These are phyloP conservation scores for Paramarasmius palmivorus DNA, from an alignment of 1,284 basidiomycete genomes.

Conservation along the genomic window DNA sequence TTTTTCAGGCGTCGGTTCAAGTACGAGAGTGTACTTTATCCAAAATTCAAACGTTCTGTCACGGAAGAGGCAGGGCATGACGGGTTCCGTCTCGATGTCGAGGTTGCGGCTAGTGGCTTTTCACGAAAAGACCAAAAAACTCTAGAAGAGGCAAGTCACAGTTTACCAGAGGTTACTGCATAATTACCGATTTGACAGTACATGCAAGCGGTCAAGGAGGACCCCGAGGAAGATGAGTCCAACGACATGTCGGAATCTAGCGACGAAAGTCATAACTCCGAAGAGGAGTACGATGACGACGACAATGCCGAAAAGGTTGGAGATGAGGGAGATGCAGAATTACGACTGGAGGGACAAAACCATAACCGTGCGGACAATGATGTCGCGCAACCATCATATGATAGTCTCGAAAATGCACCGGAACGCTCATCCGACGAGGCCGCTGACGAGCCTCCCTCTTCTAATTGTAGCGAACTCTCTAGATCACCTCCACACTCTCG, in stretches of 20 bases:
- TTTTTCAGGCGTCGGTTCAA: constrained; percentile 94
- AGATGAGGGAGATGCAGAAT: constrained; percentile 26
- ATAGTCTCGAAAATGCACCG: not conserved
- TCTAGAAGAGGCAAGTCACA: constrained; percentile 73
- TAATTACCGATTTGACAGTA: constrained; percentile 44
- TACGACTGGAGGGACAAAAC: constrained; percentile 21
- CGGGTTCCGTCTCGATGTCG: constrained; percentile 78
- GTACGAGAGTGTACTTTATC: constrained; percentile 90
- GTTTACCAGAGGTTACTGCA: constrained; percentile 12
- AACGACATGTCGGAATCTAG: too few species aligned
- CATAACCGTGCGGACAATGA: constrained; percentile 24
- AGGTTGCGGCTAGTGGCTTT: constrained; percentile 92
- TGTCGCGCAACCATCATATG: constrained; percentile 14
- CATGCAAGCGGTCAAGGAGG: constrained; percentile 54
- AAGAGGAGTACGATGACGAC: constrained; percentile 32
- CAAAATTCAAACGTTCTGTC: constrained; percentile 74
- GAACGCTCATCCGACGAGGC: not conserved
- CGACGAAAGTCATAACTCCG: too few species aligned
- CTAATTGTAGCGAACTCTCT: constrained; percentile 27
- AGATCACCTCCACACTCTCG: constrained; percentile 51
- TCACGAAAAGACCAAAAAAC: constrained; percentile 78
- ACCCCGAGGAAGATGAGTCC: too few species aligned
- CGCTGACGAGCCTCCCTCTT: constrained; percentile 5
- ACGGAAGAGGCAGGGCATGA: constrained; percentile 46
- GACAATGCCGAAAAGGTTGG: constrained; percentile 38